Conservation (phyloP, 1,139 yeast genomes). For the Nakaseomyces nivariensis region DNA sequence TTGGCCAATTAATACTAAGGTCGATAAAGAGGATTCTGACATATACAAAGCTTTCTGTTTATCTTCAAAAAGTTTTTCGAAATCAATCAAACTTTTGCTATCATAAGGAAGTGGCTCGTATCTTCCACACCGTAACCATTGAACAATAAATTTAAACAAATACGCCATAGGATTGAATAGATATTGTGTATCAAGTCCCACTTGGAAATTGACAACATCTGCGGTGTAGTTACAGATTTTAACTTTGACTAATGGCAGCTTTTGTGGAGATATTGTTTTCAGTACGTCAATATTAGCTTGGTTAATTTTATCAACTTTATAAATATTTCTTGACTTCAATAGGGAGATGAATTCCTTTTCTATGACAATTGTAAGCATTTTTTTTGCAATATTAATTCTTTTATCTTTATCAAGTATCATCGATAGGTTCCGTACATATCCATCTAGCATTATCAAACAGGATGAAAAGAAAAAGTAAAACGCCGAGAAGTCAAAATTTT, state of each 20-base stretch:
- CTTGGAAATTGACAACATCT: slow-evolving; percentile 22
- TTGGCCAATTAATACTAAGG: slow-evolving; percentile 65
- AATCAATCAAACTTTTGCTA: slow-evolving; percentile 9
- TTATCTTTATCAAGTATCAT: slow-evolving; percentile 16
- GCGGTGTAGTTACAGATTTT: slow-evolving; percentile 19
- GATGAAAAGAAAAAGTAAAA: slow-evolving; percentile 64
- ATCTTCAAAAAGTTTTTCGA: slow-evolving; percentile 12
- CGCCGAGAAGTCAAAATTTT: slow-evolving; percentile 74
- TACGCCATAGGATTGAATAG: slow-evolving; percentile 29
- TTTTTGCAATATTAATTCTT: slow-evolving; percentile 12
- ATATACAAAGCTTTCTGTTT: slow-evolving; percentile 16
- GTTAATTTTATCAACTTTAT: background rate
- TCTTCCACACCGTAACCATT: slow-evolving; percentile 29
- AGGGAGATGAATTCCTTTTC: slow-evolving; percentile 16
- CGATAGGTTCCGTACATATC: slow-evolving; percentile 33
- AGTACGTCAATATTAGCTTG: background rate
- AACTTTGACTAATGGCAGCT: slow-evolving; percentile 13
- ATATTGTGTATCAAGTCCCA: slow-evolving; percentile 26
- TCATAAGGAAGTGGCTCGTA: slow-evolving; percentile 18
- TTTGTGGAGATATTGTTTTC: background rate
- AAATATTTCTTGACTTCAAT: slow-evolving; percentile 14
- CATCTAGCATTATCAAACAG: slow-evolving; percentile 47
- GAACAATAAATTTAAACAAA: slow-evolving; percentile 23
- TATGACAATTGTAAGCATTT: slow-evolving; percentile 14
- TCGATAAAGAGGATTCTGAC: slow-evolving; percentile 64